Evolutionary conservation across 164 flowering plant genomes (phyloP), one percentile per base, ranked within the genome.

Genomic region (Sextonia rubra): DNA sequence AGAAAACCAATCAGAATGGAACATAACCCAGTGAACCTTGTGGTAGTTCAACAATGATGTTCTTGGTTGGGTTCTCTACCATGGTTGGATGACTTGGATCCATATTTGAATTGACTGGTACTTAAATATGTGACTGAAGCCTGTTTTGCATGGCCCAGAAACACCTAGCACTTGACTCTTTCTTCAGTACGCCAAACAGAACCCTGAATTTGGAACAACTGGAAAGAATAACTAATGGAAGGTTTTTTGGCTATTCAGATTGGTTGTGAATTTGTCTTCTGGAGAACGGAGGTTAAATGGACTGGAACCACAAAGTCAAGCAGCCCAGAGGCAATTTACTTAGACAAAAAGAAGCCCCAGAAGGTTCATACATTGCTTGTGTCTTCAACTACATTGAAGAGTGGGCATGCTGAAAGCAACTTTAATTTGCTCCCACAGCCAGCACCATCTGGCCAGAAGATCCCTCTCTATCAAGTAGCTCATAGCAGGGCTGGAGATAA

Each of bases 401-500:
- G 25, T 70, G 24, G 24, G 29, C 47, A 26, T 22, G 44, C 52
- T 29, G 61, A 63, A 9, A 14, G 32, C 47, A 3, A 55, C 2
- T 49, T 44, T 11, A 22, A 44, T 55, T 15, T 44, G 24, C 70
- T n/a, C 3, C 47, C 9, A 32, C 80, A 76, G 76, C 88, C 91
- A 75, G 90, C 91, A 47, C 96, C 93, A 67, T 78, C 85, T 61
- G 88, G 86, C 68, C 83, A 81, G 80, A 80, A 81, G 78, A 84
- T 95, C 76, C 81, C 88, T 64, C 90, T 95, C 26, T 87, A 86
- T 73, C 64, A 82, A 66, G 83, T 88, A 24, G 98, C 93, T 37
- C 99, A 95, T 76, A 81, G 97, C 85, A 81, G 99, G 81, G 90
- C 90, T 52, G 99, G 99, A 71, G 99, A 95, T 77, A 93, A 95